Percentiles rank a stretch among this genome's conserved stretches.
Conservation (phyloP, 352 stramenopile species). For the Albugo candida region DNA sequence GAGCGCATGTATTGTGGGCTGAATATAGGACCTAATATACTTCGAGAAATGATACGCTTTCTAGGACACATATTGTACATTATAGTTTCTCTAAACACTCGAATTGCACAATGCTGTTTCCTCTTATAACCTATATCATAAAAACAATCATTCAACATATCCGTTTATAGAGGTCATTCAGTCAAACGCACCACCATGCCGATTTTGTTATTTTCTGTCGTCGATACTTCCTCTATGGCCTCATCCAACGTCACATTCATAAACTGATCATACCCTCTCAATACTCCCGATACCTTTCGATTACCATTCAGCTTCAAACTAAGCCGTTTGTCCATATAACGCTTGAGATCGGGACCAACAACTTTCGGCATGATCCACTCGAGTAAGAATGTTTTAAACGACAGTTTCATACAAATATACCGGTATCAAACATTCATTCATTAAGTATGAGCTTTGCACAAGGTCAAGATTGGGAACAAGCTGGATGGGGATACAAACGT, state of each 20-base stretch:
- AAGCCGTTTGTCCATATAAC: constrained; percentile 91
- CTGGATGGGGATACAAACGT: constrained; percentile 56
- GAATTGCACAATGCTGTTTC: constrained; percentile 83
- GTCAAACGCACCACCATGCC: constrained; percentile 87
- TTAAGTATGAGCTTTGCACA: constrained; percentile 49
- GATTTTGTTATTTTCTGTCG: constrained; percentile 74
- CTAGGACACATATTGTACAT: too few species aligned
- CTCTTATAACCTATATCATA: constrained; percentile 77
- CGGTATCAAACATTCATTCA: too few species aligned
- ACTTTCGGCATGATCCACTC: constrained; percentile 78
- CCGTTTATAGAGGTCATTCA: too few species aligned
- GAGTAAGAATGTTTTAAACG: not conserved
- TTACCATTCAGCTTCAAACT: constrained; percentile 90
- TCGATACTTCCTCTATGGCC: constrained; percentile 76
- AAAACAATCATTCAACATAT: too few species aligned
- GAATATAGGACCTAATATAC: too few species aligned
- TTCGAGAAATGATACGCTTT: too few species aligned
- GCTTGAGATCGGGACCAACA: constrained; percentile 70
- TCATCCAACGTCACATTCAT: constrained; percentile 95
- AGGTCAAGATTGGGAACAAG: constrained; percentile 57
- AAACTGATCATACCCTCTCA: constrained; percentile 93
- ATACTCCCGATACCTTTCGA: constrained; percentile 82
- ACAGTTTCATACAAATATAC: too few species aligned
- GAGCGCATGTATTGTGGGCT: too few species aligned
- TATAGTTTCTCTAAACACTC: constrained; percentile 73